Conservation (phyloP, 1,284 basidiomycete genomes). For the Dichomitus squalens region DNA sequence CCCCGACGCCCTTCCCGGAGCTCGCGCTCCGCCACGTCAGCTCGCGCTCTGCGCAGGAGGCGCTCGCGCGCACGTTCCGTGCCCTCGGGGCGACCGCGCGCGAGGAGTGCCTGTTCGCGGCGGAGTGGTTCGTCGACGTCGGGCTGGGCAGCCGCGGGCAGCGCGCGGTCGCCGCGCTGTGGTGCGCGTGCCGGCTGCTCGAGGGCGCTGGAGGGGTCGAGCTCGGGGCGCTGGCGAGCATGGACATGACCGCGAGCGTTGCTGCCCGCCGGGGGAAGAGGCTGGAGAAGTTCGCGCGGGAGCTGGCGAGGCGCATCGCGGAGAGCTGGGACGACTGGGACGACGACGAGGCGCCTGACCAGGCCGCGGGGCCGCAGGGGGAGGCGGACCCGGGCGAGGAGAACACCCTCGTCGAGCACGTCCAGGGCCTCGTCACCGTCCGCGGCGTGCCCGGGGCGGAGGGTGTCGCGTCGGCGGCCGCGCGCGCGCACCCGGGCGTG, state of each 20-base stretch:
- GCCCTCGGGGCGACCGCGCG: slow-evolving; percentile 72
- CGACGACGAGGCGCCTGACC: slow-evolving; percentile 25
- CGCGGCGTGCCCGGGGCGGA: slow-evolving; percentile 36
- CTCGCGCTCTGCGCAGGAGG: slow-evolving; percentile 54
- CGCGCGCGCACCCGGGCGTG: slow-evolving; percentile 26
- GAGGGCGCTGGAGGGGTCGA: slow-evolving; percentile 65
- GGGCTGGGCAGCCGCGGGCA: slow-evolving; percentile 49
- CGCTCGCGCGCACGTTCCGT: slow-evolving; percentile 71
- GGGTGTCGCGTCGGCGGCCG: slow-evolving; percentile 37
- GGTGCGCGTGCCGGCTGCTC: slow-evolving; percentile 77
- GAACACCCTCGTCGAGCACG: slow-evolving; percentile 51
- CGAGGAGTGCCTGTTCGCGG: slow-evolving; percentile 68
- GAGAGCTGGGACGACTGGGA: slow-evolving; percentile 68
- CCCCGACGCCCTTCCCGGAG: slow-evolving; percentile 55
- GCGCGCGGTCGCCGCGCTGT: slow-evolving; percentile 74
- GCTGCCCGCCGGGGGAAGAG: slow-evolving; percentile 39
- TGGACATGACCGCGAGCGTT: no score
- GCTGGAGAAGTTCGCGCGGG: slow-evolving; percentile 66
- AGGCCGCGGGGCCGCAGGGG: slow-evolving; percentile 18
- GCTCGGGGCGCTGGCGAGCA: slow-evolving; percentile 35
- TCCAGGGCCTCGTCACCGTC: slow-evolving; percentile 49
- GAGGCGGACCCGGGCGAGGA: slow-evolving; percentile 33
- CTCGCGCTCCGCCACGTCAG: slow-evolving; percentile 63
- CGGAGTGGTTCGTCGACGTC: slow-evolving; percentile 81
- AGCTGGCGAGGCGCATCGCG: slow-evolving; percentile 63